A percentile compares a stretch with the other conserved stretches of the same genome.
Evolutionary conservation across 2,329 filamentous ascomycete species (phyloP).

Genomic region (Paraphaeosphaeria sporulosa): DNA sequence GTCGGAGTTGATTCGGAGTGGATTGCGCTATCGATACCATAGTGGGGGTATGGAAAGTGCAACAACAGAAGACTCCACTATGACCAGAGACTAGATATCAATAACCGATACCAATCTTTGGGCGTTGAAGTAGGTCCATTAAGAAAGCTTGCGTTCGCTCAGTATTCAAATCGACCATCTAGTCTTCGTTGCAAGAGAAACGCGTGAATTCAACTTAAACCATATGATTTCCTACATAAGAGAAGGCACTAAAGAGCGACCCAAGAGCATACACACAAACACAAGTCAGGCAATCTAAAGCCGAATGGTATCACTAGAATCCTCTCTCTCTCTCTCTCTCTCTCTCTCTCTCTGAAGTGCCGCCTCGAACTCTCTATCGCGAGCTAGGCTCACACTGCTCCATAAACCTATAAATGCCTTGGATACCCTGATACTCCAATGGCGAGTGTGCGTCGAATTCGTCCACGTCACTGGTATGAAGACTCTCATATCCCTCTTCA

Average conservation of each 20-base stretch:
- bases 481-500: slow-evolving; percentile 64
- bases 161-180: too few relatives aligned
- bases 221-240: slow-evolving; percentile 23
- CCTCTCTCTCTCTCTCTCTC: neutral
- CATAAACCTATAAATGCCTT: slow-evolving; percentile 72
- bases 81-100: too few relatives aligned
- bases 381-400: slow-evolving; percentile 64
- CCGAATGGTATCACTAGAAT: slow-evolving; percentile 35
- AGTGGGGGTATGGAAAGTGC: neutral
- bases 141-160: neutral
- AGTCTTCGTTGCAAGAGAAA: too few relatives aligned
- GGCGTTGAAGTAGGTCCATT: too few relatives aligned
- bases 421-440: slow-evolving; percentile 67
- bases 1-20: neutral
- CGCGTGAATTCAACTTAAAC: neutral
- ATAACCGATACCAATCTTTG: too few relatives aligned
- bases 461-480: slow-evolving; percentile 63
- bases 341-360: too few relatives aligned
- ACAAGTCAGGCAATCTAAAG: slow-evolving; percentile 32
- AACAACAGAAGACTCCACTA: neutral
- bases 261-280: slow-evolving; percentile 10
- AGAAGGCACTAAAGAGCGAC: slow-evolving; percentile 23
- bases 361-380: slow-evolving; percentile 16
- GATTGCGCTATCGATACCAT: neutral
- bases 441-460: slow-evolving; percentile 46